Percentiles rank a stretch among this genome's conserved stretches.
Conservation (phyloP, 176 grass and related monocot genomes). For the Oryza meyeriana region DNA sequence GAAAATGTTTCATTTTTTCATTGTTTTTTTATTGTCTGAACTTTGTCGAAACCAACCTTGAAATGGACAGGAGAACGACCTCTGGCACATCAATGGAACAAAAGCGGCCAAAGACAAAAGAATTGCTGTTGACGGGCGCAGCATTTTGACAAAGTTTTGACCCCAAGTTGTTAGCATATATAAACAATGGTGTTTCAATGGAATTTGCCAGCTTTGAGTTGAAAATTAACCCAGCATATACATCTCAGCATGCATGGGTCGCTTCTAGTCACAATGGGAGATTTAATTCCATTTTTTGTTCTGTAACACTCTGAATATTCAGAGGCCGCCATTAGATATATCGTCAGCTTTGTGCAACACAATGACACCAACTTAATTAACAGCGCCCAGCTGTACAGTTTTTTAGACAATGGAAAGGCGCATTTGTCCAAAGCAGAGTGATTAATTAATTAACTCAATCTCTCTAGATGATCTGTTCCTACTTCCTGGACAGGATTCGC, state of each 20-base stretch:
- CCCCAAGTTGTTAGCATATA: not conserved
- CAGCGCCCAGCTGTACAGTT: not conserved
- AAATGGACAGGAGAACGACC: not conserved
- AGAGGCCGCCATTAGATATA: not conserved
- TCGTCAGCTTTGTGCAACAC: not conserved
- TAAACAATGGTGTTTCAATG: no score
- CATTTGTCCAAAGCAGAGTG: not conserved
- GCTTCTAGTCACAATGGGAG: no score
- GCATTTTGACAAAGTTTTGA: conserved; percentile 4
- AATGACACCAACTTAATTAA: not conserved
- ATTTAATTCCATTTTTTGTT: no score
- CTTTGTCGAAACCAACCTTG: not conserved
- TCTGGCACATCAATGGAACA: not conserved
- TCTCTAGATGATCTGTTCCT: not conserved
- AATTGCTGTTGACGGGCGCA: not conserved
- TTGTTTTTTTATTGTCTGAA: not conserved
- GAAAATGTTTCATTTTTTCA: not conserved
- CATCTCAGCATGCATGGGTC: no score
- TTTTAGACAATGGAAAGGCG: not conserved
- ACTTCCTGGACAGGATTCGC: not conserved
- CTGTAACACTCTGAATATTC: no score
- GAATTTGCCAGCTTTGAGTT: no score
- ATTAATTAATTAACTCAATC: not conserved
- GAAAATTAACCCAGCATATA: no score
- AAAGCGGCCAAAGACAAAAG: not conserved